Conservation (phyloP, 2,329 filamentous ascomycete genomes). For the Tolypocladium guangdongense region DNA sequence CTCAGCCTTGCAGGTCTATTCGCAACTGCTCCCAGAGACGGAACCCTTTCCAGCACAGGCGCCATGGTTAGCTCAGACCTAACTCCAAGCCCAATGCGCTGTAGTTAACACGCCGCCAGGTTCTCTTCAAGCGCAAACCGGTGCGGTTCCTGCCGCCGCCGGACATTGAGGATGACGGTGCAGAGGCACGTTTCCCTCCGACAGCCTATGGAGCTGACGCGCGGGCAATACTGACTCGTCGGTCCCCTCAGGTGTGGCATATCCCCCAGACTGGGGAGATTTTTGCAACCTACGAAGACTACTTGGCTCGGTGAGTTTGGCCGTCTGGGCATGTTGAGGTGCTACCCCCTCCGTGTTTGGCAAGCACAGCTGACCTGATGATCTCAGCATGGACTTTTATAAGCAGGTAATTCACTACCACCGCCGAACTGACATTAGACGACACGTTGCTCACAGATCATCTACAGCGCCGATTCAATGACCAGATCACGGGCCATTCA, state of each 20-base stretch:
- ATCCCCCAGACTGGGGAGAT: conserved; percentile 85
- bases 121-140: conserved; percentile 92
- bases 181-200: conserved; percentile 54
- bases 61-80: conserved; percentile 3
- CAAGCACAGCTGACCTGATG: conserved; percentile 7
- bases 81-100: not conserved
- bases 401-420: conserved; percentile 50
- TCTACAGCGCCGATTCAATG: conserved; percentile 72
- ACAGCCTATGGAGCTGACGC: conserved; percentile 3
- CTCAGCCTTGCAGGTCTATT: not conserved
- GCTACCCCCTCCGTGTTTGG: not conserved
- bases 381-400: conserved; percentile 75
- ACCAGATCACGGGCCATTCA: conserved; percentile 90
- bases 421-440: not conserved
- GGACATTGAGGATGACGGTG: conserved; percentile 65
- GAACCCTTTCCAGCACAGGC: not conserved
- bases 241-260: conserved; percentile 64
- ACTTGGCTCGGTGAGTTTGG: conserved; percentile 61
- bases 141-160: conserved; percentile 70
- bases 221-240: conserved; percentile 4
- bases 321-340: not conserved
- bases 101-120: conserved; percentile 37
- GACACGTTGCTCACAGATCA: conserved; percentile 8
- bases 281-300: conserved; percentile 81
- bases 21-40: not conserved